Base-by-base conservation (phyloP, 78 protist species). In the Monosiga brevicollis region DNA sequence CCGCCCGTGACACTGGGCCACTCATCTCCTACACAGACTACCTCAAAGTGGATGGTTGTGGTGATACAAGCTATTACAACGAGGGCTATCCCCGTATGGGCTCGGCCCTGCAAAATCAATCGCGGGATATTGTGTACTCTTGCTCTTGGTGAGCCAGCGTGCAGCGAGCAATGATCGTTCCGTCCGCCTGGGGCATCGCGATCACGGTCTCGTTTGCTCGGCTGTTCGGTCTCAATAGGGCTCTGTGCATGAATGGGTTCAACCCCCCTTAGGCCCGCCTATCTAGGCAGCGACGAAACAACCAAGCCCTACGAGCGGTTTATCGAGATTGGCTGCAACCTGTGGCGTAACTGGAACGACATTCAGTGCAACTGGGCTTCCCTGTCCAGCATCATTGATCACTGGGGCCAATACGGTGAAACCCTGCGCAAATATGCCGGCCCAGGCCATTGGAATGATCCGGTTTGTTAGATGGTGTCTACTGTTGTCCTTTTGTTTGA, bases 1-100 rank as follows among this genome's bases (percentile, higher is more conserved):
- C n/a, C n/a, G n/a, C n/a, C n/a, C n/a, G n/a, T n/a, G n/a, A n/a
- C n/a, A n/a, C n/a, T n/a, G n/a, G n/a, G n/a, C n/a, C n/a, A n/a
- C n/a, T n/a, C n/a, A n/a, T n/a, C n/a, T n/a, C n/a, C n/a, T n/a
- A n/a, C n/a, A n/a, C n/a, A n/a, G 92, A 89, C 74, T 87, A 78
- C 74, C 39, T 90, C 35, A 90, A 92, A 41, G 79, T 49, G 6
- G 29, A 15, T 15, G 6, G 29, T 20, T 49, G 62, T 49, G 62
- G 88, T 0, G 43, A 79, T 1, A 22, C 38, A 24, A 79, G 29
- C 29, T 49, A 49, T 15, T 49, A 49, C 62, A 6, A 6, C 62
- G 15, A 6, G 11, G 72, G 42, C 42, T 82, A 82, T 79, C 2
- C 23, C 29, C 25, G 15, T 36, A 83, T 83, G 86, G 81, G 80